Evolutionary conservation across 2,329 filamentous ascomycete species (phyloP).

Genomic region (Fusarium sublunatum): DNA sequence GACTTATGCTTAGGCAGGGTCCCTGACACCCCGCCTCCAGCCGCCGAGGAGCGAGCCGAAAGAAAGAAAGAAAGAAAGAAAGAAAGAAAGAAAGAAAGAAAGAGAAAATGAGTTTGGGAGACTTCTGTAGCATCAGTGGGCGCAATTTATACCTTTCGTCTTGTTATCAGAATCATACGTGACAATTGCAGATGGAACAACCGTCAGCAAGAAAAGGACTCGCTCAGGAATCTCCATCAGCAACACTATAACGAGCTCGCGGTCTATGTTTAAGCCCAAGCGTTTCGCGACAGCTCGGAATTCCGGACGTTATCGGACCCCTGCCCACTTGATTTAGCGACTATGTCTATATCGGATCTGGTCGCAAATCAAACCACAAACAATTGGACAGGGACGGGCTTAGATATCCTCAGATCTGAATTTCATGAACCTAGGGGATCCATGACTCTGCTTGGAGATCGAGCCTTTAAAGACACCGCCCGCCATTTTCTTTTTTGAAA

Average conservation of each 20-base stretch:
- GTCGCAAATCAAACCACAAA: conserved; percentile 41
- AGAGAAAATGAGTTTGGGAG: conserved; percentile 17
- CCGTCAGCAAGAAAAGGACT: neutral
- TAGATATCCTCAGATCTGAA: conserved; percentile 40
- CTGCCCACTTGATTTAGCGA: conserved; percentile 44
- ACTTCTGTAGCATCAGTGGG: conserved; percentile 21
- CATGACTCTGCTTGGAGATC: conserved; percentile 32
- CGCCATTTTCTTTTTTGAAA: conserved; percentile 14
- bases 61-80: too few relatives aligned
- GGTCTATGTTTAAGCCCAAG: conserved; percentile 6
- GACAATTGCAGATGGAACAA: conserved; percentile 12
- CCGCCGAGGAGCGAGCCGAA: conserved; percentile 24
- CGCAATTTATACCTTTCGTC: neutral
- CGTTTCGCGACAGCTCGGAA: conserved; percentile 30
- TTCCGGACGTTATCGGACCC: conserved; percentile 33
- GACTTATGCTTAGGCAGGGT: conserved; percentile 26
- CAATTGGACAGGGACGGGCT: conserved; percentile 40
- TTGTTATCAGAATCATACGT: conserved; percentile 5
- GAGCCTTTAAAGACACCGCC: conserved; percentile 33
- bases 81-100: too few relatives aligned
- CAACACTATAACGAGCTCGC: conserved; percentile 1
- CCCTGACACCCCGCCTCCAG: conserved; percentile 30
- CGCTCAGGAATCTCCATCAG: conserved; percentile 1
- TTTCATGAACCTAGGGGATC: conserved; percentile 45
- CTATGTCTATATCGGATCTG: conserved; percentile 45